Percentiles rank a stretch among this genome's conserved stretches.
These are phyloP conservation scores for Candida cerambycidarum DNA, from an alignment of 805 yeast species.

Conservation along the genomic window DNA sequence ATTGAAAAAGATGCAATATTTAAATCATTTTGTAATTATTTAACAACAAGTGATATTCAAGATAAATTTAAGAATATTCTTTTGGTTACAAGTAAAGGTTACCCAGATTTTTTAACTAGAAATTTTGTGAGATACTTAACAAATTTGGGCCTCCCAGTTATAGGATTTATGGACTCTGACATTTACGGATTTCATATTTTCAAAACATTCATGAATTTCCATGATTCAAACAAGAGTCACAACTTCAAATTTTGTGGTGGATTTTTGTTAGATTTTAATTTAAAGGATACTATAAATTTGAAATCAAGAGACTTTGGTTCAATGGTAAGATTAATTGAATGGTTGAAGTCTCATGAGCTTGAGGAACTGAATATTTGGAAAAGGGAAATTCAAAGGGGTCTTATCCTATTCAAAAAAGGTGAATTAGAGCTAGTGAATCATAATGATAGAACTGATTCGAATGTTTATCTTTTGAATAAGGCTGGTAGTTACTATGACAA, in stretches of 20 bases:
- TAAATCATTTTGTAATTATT: conserved; percentile 22
- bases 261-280: conserved; percentile 35
- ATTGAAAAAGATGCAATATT: conserved; percentile 45
- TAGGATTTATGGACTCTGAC: conserved; percentile 61
- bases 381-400: conserved; percentile 53
- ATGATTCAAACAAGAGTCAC: background rate
- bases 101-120: conserved; percentile 58
- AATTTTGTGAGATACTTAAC: conserved; percentile 34
- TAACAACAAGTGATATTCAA: background rate
- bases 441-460: background rate
- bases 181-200: conserved; percentile 60
- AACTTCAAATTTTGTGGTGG: conserved; percentile 34
- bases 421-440: conserved; percentile 48
- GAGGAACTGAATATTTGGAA: conserved; percentile 20
- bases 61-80: conserved; percentile 10
- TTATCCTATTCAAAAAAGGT: conserved; percentile 51
- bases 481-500: background rate
- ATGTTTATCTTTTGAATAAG: background rate
- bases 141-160: conserved; percentile 28
- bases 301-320: conserved; percentile 20
- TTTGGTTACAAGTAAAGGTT: conserved; percentile 65
- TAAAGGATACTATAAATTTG: conserved; percentile 25
- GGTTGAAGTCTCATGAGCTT: background rate
- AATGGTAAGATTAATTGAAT: conserved; percentile 17
- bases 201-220: conserved; percentile 32